A percentile compares a stretch with the other conserved stretches of the same genome.
Conservation (phyloP, 2,329 filamentous ascomycete genomes). For the Emmonsia crescens region DNA sequence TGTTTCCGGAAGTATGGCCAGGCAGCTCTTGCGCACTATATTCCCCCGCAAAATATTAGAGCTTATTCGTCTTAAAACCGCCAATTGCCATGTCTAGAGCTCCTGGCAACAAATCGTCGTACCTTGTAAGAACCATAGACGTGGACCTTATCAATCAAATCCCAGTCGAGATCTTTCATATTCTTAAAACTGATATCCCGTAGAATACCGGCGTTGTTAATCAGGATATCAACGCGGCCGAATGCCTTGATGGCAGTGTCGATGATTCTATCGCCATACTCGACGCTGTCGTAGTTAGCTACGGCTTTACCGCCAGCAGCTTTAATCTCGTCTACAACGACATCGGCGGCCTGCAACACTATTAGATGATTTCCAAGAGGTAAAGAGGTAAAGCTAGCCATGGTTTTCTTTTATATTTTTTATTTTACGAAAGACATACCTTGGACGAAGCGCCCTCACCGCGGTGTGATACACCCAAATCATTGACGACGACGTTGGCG, state of each 20-base stretch:
- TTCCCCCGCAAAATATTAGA: neutral
- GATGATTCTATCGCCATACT: constrained; percentile 89
- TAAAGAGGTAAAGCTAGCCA: constrained; percentile 42
- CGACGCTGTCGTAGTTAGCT: constrained; percentile 80
- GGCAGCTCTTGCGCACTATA: constrained; percentile 69
- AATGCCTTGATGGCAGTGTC: constrained; percentile 44
- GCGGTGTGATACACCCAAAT: constrained; percentile 85
- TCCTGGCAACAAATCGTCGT: constrained; percentile 10
- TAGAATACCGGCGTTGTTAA: constrained; percentile 96
- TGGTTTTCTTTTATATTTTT: no score
- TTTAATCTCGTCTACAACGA: constrained; percentile 46
- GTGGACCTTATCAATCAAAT: constrained; percentile 86
- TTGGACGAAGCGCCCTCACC: constrained; percentile 80
- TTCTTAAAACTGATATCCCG: constrained; percentile 97
- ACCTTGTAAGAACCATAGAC: constrained; percentile 85
- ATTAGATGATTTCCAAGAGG: neutral
- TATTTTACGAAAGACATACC: constrained; percentile 41
- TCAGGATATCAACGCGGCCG: constrained; percentile 75
- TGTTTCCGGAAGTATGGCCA: constrained; percentile 99
- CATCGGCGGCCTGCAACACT: constrained; percentile 54
- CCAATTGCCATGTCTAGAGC: neutral
- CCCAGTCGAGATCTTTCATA: constrained; percentile 95
- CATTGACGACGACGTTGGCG: constrained; percentile 92
- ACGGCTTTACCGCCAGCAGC: constrained; percentile 87
- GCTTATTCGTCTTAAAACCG: neutral